Evolutionary conservation across 108 stramenopile genomes (phyloP), one percentile per base, ranked within the genome.

Genomic region (Bacterosira constricta): DNA sequence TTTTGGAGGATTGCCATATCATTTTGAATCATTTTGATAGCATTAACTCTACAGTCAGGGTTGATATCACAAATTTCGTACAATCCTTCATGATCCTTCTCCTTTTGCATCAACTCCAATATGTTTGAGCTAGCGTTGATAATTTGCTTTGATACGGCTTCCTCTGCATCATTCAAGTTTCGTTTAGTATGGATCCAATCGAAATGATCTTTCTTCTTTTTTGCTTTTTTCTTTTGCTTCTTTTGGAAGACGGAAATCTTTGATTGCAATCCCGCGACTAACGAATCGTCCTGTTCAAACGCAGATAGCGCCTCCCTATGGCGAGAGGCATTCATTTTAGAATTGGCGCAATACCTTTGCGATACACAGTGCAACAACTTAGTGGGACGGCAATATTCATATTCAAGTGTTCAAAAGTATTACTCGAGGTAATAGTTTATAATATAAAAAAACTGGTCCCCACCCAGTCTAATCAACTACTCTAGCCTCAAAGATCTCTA

Each of bases 121-220:
- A 55, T 32, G 18, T 38, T 55, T 32, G 45, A 59, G 38, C 46
- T 38, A 29, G 52, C n/a, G 1, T 21, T 13, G 6, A 20, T 4
- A 2, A 75, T 44, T 75, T 68, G 58, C 15, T 67, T 75, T 20
- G 29, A 25, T 41, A 57, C 18, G 2, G 32, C 73, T 21, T 2
- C 17, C 65, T 67, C 67, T 0, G 38, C 34, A 1, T 75, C 50
- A 6, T 50, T 38, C 17, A 68, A 18, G 3, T 17, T 49, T 37
- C 20, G 59, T 42, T 60, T 45, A 2, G 29, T 36, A 23, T 12
- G 34, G 13, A 66, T 64, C 72, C 72, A 73, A 21, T 70, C 69
- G 50, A 39, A 70, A 21, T 46, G 20, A 6, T 70, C 39, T 11
- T 15, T 36, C 32, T 46, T 25, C 2, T 23, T n/a, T 11, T 23